Evolutionary conservation across 2,329 filamentous ascomycete species (phyloP).

Genomic region (Hypoxylon sp.): DNA sequence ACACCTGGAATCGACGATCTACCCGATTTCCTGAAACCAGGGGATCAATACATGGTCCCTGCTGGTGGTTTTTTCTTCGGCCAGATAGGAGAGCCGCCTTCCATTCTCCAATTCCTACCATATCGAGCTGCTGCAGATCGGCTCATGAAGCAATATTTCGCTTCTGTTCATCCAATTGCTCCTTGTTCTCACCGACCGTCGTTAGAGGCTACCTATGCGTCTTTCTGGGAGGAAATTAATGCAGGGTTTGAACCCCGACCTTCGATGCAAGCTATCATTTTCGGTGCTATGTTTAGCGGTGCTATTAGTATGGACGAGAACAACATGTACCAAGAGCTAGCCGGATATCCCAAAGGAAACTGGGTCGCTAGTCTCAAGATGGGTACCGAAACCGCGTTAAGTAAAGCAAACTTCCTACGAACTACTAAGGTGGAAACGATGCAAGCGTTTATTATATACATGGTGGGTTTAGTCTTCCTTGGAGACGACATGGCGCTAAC

Average conservation of each 20-base stretch:
- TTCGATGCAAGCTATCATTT: conserved; percentile 77
- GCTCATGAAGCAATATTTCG: conserved; percentile 77
- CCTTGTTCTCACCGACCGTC: conserved; percentile 77
- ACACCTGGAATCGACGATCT: conserved; percentile 47
- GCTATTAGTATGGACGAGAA: conserved; percentile 75
- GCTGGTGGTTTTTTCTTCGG: conserved; percentile 78
- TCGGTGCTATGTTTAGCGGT: conserved; percentile 78
- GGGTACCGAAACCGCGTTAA: conserved; percentile 76
- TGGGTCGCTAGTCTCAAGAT: conserved; percentile 75
- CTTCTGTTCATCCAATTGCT: conserved; percentile 77
- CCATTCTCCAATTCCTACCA: conserved; percentile 74
- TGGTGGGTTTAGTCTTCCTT: conserved; percentile 65
- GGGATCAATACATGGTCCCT: conserved; percentile 76
- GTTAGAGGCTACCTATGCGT: conserved; percentile 74
- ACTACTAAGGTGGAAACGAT: conserved; percentile 81
- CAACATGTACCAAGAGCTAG: conserved; percentile 66
- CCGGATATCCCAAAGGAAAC: conserved; percentile 66
- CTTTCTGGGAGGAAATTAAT: conserved; percentile 75
- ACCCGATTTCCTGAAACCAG: conserved; percentile 73
- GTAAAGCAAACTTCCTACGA: conserved; percentile 78
- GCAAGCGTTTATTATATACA: conserved; percentile 83
- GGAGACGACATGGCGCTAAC: conserved; percentile 43
- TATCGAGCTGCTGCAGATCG: conserved; percentile 70
- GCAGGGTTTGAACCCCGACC: conserved; percentile 73
- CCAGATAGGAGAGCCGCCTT: conserved; percentile 62